Percentiles rank a stretch among this genome's conserved stretches.
These are phyloP conservation scores for Guyanaporus albipodus DNA, from an alignment of 768 basidiomycete species.

Conservation along the genomic window DNA sequence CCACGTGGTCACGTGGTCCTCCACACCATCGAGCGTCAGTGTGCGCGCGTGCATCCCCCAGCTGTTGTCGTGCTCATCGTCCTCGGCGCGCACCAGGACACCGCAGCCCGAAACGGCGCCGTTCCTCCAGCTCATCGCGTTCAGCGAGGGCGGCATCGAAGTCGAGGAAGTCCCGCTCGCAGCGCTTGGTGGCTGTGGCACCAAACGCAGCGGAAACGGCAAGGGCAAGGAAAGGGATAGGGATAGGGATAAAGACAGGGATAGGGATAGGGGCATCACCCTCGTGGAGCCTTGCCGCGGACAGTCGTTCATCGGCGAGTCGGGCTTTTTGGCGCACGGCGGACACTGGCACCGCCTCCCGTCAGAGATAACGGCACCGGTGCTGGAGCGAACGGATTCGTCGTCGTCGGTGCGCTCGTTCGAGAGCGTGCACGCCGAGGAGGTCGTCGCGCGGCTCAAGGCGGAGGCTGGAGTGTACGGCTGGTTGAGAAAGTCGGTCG, in stretches of 20 bases:
- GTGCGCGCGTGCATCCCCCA: conserved; percentile 45
- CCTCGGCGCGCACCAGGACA: background rate
- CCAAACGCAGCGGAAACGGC: background rate
- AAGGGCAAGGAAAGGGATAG: conserved; percentile 34
- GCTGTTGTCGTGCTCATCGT: no score
- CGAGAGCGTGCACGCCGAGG: conserved; percentile 52
- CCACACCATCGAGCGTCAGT: conserved; percentile 49
- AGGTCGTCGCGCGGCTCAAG: conserved; percentile 42
- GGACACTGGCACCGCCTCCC: conserved; percentile 44
- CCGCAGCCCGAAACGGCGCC: conserved; percentile 22
- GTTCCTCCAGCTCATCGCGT: conserved; percentile 64
- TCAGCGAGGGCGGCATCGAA: conserved; percentile 71
- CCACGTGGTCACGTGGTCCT: conserved; percentile 54
- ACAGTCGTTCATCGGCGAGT: conserved; percentile 63
- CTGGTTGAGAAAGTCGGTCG: conserved; percentile 68
- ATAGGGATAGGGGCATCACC: conserved; percentile 27
- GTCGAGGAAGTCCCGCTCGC: conserved; percentile 62
- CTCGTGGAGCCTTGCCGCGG: conserved; percentile 45
- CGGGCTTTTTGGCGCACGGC: conserved; percentile 43
- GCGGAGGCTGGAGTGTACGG: conserved; percentile 69
- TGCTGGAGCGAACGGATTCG: conserved; percentile 43
- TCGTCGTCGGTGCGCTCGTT: conserved; percentile 43
- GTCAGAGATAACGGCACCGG: conserved; percentile 22
- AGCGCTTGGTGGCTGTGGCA: conserved; percentile 37
- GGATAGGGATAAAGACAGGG: conserved; percentile 34